These are phyloP conservation scores for Elsinoe ampelina DNA, from an alignment of 2,329 filamentous ascomycete genomes.

Conservation along the genomic window DNA sequence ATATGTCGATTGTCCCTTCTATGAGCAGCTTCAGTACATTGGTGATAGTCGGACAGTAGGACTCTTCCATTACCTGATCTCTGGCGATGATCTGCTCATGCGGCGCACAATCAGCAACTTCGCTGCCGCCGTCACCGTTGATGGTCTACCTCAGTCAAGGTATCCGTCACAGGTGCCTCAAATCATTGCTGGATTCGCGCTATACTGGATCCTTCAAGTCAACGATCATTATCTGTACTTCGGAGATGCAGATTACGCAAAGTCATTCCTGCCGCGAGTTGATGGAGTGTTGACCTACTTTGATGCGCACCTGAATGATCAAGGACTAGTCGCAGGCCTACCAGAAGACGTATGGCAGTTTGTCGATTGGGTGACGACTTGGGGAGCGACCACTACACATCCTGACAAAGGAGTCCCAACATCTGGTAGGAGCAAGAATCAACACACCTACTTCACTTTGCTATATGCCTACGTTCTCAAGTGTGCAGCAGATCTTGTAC, in stretches of 20 bases:
- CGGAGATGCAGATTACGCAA: slow-evolving; percentile 25
- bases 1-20: slow-evolving; percentile 24
- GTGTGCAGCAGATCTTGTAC: slow-evolving; percentile 29
- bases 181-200: slow-evolving; percentile 26
- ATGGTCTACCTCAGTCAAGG: slow-evolving; percentile 28
- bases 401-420: slow-evolving; percentile 34
- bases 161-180: slow-evolving; percentile 31
- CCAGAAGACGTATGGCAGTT: slow-evolving; percentile 29
- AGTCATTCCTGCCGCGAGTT: slow-evolving; percentile 26
- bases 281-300: slow-evolving; percentile 31
- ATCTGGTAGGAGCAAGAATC: slow-evolving; percentile 28
- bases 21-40: slow-evolving; percentile 18
- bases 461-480: slow-evolving; percentile 24
- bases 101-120: slow-evolving; percentile 22
- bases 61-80: slow-evolving; percentile 24
- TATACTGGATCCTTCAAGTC: slow-evolving; percentile 1
- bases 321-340: slow-evolving; percentile 24
- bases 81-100: slow-evolving; percentile 22
- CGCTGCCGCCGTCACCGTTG: slow-evolving; percentile 17
- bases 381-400: slow-evolving; percentile 22
- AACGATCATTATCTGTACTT: slow-evolving; percentile 32
- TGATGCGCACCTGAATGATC: slow-evolving; percentile 19
- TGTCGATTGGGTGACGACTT: slow-evolving; percentile 28
- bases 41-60: slow-evolving; percentile 22
- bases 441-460: slow-evolving; percentile 35